Evolutionary conservation across 768 basidiomycete species (phyloP).

Genomic region (Russula virescens): DNA sequence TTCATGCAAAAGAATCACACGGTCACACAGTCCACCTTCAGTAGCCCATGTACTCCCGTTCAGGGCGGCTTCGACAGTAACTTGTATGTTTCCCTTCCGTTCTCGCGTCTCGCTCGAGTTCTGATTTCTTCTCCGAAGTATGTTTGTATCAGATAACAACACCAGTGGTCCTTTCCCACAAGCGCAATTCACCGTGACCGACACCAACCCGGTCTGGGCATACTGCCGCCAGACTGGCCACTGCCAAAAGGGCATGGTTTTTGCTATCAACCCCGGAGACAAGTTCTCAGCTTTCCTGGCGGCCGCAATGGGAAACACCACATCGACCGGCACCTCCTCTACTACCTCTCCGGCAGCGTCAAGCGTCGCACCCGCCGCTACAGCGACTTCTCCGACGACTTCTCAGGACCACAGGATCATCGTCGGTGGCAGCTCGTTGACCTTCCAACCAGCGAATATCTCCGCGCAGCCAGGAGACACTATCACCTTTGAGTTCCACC

Average conservation of each 20-base stretch:
- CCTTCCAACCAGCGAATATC: slow-evolving; percentile 33
- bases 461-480: slow-evolving; percentile 35
- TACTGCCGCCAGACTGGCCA: slow-evolving; percentile 53
- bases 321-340: slow-evolving; percentile 19
- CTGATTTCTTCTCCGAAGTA: slow-evolving; percentile 33
- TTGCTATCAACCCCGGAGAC: slow-evolving; percentile 55
- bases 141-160: slow-evolving; percentile 41
- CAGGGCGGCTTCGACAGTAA: slow-evolving; percentile 50
- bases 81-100: slow-evolving; percentile 40
- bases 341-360: slow-evolving; percentile 28
- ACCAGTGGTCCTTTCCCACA: slow-evolving; percentile 41
- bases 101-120: not conserved
- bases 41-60: slow-evolving; percentile 39
- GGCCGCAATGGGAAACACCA: slow-evolving; percentile 38
- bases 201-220: slow-evolving; percentile 49
- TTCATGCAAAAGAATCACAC: slow-evolving; percentile 56
- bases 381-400: slow-evolving; percentile 9
- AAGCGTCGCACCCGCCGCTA: slow-evolving; percentile 32
- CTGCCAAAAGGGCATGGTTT: slow-evolving; percentile 60
- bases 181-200: slow-evolving; percentile 38
- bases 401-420: slow-evolving; percentile 32
- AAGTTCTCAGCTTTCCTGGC: slow-evolving; percentile 51
- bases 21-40: slow-evolving; percentile 51
- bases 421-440: slow-evolving; percentile 29
- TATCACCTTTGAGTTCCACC: slow-evolving; percentile 38